A percentile compares a stretch with the other conserved stretches of the same genome.
These are phyloP conservation scores for Globisporangium parvum DNA, from an alignment of 352 stramenopile genomes.

Conservation along the genomic window DNA sequence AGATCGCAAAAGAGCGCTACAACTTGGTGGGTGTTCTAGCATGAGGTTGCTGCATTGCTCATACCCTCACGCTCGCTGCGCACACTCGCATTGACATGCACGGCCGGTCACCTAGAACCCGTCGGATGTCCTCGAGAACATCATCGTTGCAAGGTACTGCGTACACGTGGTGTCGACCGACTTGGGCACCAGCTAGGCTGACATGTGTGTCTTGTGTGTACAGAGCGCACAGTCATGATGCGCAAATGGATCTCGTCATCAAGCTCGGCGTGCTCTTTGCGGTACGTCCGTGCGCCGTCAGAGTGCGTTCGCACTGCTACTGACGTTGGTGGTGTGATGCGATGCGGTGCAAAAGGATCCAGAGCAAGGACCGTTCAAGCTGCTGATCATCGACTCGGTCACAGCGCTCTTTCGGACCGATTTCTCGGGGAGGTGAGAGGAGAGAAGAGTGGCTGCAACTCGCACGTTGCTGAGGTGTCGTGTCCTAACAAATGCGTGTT, in stretches of 20 bases:
- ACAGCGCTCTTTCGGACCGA: conserved; percentile 89
- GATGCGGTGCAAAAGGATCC: conserved; percentile 29
- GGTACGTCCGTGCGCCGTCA: conserved; percentile 22
- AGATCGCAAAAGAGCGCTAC: conserved; percentile 82
- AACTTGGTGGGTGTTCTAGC: conserved; percentile 34
- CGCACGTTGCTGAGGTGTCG: not conserved
- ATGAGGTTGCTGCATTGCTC: not conserved
- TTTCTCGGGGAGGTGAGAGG: conserved; percentile 63
- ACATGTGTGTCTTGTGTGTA: not conserved
- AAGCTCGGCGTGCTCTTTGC: conserved; percentile 69
- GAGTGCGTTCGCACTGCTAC: not conserved
- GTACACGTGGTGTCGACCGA: not conserved
- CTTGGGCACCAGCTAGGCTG: not conserved
- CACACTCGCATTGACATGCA: too few relatives aligned
- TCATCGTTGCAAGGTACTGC: conserved; percentile 81
- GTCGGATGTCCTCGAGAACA: conserved; percentile 91
- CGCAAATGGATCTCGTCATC: conserved; percentile 85
- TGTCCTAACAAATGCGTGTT: not conserved
- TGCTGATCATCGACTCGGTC: conserved; percentile 90
- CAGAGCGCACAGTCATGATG: conserved; percentile 83
- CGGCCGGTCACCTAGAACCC: conserved; percentile 39
- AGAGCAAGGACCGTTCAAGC: conserved; percentile 63
- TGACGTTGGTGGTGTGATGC: not conserved
- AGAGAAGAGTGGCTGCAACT: not conserved
- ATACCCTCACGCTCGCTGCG: too few relatives aligned